Base-by-base conservation (phyloP, 805 yeast species). In the Yamadazyma olivae region DNA sequence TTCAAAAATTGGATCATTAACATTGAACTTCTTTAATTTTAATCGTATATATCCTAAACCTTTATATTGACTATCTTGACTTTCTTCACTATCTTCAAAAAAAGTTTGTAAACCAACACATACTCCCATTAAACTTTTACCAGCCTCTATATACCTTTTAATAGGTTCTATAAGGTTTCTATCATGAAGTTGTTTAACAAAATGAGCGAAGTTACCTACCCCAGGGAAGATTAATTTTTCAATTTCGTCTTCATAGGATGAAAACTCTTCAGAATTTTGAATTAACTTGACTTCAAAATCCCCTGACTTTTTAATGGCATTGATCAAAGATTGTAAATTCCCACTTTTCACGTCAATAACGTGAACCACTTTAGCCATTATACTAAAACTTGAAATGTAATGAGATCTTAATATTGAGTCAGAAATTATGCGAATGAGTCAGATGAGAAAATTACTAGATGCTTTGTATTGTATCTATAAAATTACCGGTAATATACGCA, bases 161-260 rank as follows among this genome's bases (percentile, higher is more conserved):
- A 95, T 63, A 0, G 95, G 95, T 24, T 66, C 73, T 10, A 71
- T 77, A 41, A 91, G 78, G 0, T 80, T 76, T 39, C 83, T 72
- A 3, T 67, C 66, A 31, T 68, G 70, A 30, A 93, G 59, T 48
- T 83, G 79, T 35, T 76, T 77, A 42, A 90, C 89, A 56, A 91
- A 90, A 57, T 93, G 98, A 30, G 96, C 99, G 59, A 78, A 95
- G 56, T 89, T 91, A 9, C 99, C 99, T 13, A 93, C 99, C 18
- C 99, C 99, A 6, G 99, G 99, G 17, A 93, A 72, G 40, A 93
- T 73, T 43, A 93, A 67, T 49, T 69, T 70, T 24, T 60, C 64
- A 29, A 85, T 84, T 8, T 67, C 50, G 17, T 61, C 42, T 38
- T 71, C 58, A 37, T 44, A 44, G 27, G 44, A 46, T 24, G 58